A percentile compares a stretch with the other conserved stretches of the same genome.
Conservation (phyloP, 2,329 filamentous ascomycete genomes). For the Paecilomyces dactylethromorphus region DNA sequence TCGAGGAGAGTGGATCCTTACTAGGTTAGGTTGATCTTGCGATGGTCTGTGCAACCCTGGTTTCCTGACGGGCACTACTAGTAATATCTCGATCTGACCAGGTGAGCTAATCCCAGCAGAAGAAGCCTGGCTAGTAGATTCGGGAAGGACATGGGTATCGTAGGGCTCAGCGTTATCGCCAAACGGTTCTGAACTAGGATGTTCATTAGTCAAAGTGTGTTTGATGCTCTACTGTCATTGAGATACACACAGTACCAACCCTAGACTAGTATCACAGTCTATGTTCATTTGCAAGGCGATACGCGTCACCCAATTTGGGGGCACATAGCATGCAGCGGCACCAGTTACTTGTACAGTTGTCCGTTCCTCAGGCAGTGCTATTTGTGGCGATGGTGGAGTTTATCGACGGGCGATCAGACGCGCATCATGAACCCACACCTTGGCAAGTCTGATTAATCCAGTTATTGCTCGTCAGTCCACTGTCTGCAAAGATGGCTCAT, state of each 20-base stretch:
- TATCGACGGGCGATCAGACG: constrained; percentile 10
- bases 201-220: background rate
- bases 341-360: background rate
- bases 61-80: background rate
- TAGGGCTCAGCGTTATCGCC: background rate
- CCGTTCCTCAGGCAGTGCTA: background rate
- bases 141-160: background rate
- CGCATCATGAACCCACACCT: constrained; percentile 13
- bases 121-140: background rate
- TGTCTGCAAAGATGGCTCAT: background rate
- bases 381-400: background rate
- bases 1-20: background rate
- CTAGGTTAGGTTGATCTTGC: background rate
- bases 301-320: background rate
- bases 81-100: background rate
- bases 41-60: constrained; percentile 18
- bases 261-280: background rate
- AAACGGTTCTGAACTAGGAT: background rate
- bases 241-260: background rate
- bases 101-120: background rate
- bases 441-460: background rate
- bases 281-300: background rate
- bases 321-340: background rate
- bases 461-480: background rate
- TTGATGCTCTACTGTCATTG: background rate